Evolutionary conservation across 1,284 basidiomycete species (phyloP).

Genomic region (Sphaerobolus stellatus): DNA sequence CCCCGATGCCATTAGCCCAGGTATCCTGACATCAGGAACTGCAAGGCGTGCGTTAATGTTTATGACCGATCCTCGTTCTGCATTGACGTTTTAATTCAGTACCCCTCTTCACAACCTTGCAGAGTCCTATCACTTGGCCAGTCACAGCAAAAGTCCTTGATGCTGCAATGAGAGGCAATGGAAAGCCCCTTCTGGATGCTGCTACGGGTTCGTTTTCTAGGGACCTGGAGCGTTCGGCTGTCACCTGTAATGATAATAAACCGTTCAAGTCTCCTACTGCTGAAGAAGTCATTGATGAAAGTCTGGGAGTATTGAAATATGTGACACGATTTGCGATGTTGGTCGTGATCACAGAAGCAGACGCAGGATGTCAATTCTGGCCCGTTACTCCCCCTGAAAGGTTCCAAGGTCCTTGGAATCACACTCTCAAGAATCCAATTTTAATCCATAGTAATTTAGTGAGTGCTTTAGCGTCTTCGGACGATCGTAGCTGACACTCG

Average conservation of each 20-base stretch:
- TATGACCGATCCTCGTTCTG: neutral
- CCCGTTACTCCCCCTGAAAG: conserved; percentile 20
- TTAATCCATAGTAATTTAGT: conserved; percentile 12
- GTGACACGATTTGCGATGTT: neutral
- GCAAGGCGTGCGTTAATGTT: conserved; percentile 24
- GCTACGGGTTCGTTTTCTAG: neutral
- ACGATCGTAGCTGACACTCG: neutral
- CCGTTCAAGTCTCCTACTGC: conserved; percentile 19
- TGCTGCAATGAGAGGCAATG: conserved; percentile 28
- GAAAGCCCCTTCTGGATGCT: conserved; percentile 16
- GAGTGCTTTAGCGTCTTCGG: neutral
- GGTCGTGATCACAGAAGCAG: conserved; percentile 1
- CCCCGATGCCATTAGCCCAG: conserved; percentile 28
- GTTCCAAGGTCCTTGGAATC: conserved; percentile 32
- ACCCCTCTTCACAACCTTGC: conserved; percentile 20
- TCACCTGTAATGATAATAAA: conserved; percentile 25
- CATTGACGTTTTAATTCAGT: conserved; percentile 14
- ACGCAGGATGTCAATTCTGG: conserved; percentile 8
- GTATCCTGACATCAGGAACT: conserved; percentile 36
- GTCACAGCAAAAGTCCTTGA: conserved; percentile 15
- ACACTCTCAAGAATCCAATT: conserved; percentile 26
- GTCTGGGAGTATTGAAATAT: neutral
- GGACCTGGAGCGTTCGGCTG: conserved; percentile 16
- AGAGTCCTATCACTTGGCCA: conserved; percentile 23
- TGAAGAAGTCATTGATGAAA: conserved; percentile 19